Evolutionary conservation across 306 rosid genomes (phyloP), one percentile per base, ranked within the genome.

Genomic region (Begonia masoniana): DNA sequence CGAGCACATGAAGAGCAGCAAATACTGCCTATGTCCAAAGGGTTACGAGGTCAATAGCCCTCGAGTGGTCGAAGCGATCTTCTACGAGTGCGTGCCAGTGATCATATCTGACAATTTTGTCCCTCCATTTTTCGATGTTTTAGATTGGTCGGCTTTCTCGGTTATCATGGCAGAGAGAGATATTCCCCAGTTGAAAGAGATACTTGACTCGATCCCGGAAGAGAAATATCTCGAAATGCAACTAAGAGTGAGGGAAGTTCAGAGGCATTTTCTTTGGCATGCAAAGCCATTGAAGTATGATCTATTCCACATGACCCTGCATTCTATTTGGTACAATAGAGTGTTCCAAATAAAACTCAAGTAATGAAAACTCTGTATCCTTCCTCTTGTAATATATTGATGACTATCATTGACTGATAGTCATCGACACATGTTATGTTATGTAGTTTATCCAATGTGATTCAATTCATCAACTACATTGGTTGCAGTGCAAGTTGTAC

Each of bases 1-100:
- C 48, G 81, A 83, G 43, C 76, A 77, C 74, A 91, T 83, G 99
- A 77, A 91, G 81, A 86, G 65, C 65, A 91, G 96, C 81, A 78
- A 79, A 67, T 91, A 73, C 76, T 91, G 99, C 16, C 74, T 91
- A 61, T 91, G 99, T 70, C 99, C 99, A 51, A 91, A 86, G 65
- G 99, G 96, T 17, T 83, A 81, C 4, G 96, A 91, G 82, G 96
- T 86, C 68, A 91, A 86, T 65, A 91, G 96, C 60, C 99, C 96
- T 1, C 57, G 95, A 7, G 80, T 91, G 35, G 95, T 86, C 3
- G 99, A 91, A 63, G 88, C 99, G 52, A 75, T 91, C 63, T 83
- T 81, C 64, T 83, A 81, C 17, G 94, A 91, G 76, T 86, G 99
- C 24, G 82, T 91, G 0, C 99, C 99, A 10, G 99, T 91, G 78